These are phyloP conservation scores for Pulveroboletus sp. DNA, from an alignment of 768 basidiomycete genomes.

Conservation along the genomic window DNA sequence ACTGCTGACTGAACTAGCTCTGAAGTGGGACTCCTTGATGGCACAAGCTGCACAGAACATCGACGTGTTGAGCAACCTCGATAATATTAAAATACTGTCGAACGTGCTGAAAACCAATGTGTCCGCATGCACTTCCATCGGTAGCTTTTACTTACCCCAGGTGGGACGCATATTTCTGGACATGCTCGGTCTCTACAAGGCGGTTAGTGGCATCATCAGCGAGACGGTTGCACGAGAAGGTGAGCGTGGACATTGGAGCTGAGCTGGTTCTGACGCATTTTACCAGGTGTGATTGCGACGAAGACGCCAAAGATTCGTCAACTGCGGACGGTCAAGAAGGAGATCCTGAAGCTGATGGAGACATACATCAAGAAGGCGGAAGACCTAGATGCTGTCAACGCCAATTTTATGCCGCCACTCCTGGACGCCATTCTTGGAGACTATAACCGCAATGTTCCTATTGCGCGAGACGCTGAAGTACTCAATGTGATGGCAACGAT, in stretches of 20 bases:
- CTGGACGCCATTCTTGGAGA: slow-evolving; percentile 98
- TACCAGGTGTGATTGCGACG: slow-evolving; percentile 79
- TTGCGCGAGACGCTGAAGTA: slow-evolving; percentile 94
- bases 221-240: slow-evolving; percentile 86
- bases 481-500: slow-evolving; percentile 97
- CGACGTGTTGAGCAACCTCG: slow-evolving; percentile 84
- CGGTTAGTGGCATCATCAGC: slow-evolving; percentile 94
- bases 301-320: slow-evolving; percentile 96
- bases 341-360: slow-evolving; percentile 95
- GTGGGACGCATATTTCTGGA: slow-evolving; percentile 94
- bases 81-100: slow-evolving; percentile 94
- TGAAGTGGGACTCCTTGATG: slow-evolving; percentile 96
- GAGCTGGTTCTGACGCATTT: not conserved
- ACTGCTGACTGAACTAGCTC: not conserved
- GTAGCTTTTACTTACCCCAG: slow-evolving; percentile 96
- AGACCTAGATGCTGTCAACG: slow-evolving; percentile 89
- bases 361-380: slow-evolving; percentile 97
- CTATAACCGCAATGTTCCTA: slow-evolving; percentile 90
- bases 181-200: slow-evolving; percentile 97
- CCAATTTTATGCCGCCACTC: slow-evolving; percentile 88
- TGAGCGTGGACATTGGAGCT: slow-evolving; percentile 28
- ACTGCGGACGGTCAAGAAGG: slow-evolving; percentile 95
- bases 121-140: slow-evolving; percentile 94
- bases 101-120: slow-evolving; percentile 99
- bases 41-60: slow-evolving; percentile 87